phyloP scores from a whole-genome alignment of 768 basidiomycete species.

The Leccinellum rugosiceps region DNA sequence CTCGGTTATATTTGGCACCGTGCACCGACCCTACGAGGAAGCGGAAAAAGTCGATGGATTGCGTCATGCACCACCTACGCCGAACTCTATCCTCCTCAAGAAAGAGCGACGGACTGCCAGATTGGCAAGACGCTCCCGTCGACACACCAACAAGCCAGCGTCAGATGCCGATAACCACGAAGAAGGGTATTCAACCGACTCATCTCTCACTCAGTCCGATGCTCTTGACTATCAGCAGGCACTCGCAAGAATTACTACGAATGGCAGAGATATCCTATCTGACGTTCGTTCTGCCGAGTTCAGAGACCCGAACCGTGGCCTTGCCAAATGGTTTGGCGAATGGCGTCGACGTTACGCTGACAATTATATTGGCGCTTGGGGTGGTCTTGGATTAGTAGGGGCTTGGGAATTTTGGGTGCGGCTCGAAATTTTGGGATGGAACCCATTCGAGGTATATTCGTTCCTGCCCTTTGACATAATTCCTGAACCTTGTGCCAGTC shows the following conservation, averaged over 20 bases:
- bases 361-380: slow-evolving; percentile 85
- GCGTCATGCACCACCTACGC: slow-evolving; percentile 47
- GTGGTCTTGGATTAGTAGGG: slow-evolving; percentile 79
- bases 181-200: slow-evolving; percentile 89
- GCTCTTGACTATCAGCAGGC: slow-evolving; percentile 67
- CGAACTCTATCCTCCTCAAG: slow-evolving; percentile 44
- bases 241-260: slow-evolving; percentile 46
- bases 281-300: slow-evolving; percentile 89
- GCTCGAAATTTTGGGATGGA: slow-evolving; percentile 84
- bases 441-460: slow-evolving; percentile 69
- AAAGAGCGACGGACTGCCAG: slow-evolving; percentile 62
- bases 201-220: slow-evolving; percentile 64
- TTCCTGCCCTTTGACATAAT: not conserved
- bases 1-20: slow-evolving; percentile 58
- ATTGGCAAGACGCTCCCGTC: slow-evolving; percentile 47
- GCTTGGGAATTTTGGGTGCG: slow-evolving; percentile 97
- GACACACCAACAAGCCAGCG: slow-evolving; percentile 32
- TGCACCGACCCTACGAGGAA: slow-evolving; percentile 33
- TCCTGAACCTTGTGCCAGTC: slow-evolving; percentile 13
- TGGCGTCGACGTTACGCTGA: slow-evolving; percentile 81
- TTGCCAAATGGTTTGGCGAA: slow-evolving; percentile 56
- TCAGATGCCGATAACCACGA: slow-evolving; percentile 38
- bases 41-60: slow-evolving; percentile 59
- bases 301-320: slow-evolving; percentile 70
- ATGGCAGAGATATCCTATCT: slow-evolving; percentile 58